Evolutionary conservation across 1,284 basidiomycete genomes (phyloP).

Genomic region (Volvariella surrecta): DNA sequence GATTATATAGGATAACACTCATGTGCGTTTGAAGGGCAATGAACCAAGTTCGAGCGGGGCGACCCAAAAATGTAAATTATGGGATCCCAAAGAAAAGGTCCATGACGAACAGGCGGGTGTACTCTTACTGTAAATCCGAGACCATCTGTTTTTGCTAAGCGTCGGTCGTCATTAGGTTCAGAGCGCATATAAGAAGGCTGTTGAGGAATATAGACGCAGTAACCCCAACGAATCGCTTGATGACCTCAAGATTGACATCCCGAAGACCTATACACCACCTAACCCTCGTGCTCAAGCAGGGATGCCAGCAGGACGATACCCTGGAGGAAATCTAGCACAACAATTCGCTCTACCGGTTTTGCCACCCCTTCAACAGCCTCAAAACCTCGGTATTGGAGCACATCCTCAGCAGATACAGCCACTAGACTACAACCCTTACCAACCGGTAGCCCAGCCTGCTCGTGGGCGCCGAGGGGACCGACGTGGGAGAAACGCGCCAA

Average conservation of each 20-base stretch:
- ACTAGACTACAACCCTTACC: too few species aligned
- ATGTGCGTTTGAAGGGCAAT: neutral
- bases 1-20: neutral
- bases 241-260: constrained; percentile 7
- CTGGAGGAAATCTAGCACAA: too few species aligned
- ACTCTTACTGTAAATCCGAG: too few species aligned
- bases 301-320: too few species aligned
- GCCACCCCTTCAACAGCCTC: too few species aligned
- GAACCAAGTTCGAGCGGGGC: neutral
- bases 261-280: neutral
- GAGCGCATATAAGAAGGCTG: constrained; percentile 5
- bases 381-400: too few species aligned
- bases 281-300: too few species aligned
- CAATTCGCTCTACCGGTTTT: too few species aligned
- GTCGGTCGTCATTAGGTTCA: constrained; percentile 2
- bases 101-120: constrained; percentile 7
- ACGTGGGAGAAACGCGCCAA: too few species aligned
- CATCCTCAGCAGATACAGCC: too few species aligned
- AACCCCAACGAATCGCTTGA: constrained; percentile 2
- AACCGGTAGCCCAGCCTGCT: too few species aligned
- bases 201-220: constrained; percentile 2
- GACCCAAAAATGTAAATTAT: constrained; percentile 2
- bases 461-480: too few species aligned
- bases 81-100: constrained; percentile 3
- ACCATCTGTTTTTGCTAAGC: neutral